Conservation (phyloP, 345 rosid genomes). For the Moringa oleifera region DNA sequence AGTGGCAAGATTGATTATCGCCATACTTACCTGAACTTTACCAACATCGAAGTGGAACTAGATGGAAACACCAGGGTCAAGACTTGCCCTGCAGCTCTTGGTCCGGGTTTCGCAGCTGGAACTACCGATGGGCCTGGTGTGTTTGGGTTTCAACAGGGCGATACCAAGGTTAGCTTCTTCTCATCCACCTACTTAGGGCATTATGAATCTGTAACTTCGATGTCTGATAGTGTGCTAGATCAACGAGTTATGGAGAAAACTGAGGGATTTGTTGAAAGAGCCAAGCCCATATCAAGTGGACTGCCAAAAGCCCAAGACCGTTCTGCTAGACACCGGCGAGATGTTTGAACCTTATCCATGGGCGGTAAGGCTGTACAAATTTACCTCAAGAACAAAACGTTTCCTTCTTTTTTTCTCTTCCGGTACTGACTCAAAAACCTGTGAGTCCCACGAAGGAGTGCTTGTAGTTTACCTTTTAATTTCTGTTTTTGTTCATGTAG, state of each 20-base stretch:
- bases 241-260: conserved; percentile 33
- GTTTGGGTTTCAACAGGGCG: conserved; percentile 59
- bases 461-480: background rate
- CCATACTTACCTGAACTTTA: conserved; percentile 41
- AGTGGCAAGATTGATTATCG: conserved; percentile 44
- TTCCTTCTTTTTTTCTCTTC: too few species aligned
- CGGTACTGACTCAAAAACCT: too few species aligned
- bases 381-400: background rate
- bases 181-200: too few species aligned
- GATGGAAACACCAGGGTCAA: conserved; percentile 21
- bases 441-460: too few species aligned
- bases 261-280: conserved; percentile 39
- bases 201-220: too few species aligned
- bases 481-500: conserved; percentile 24
- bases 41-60: conserved; percentile 40
- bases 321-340: conserved; percentile 49
- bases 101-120: conserved; percentile 61
- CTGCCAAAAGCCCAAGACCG: conserved; percentile 51
- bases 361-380: conserved; percentile 31
- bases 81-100: conserved; percentile 51
- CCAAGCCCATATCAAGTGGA: conserved; percentile 49
- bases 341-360: conserved; percentile 52
- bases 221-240: conserved; percentile 21
- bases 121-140: conserved; percentile 59
- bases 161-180: conserved; percentile 44